Conservation (phyloP, 306 rosid genomes). For the Acmispon strigosus region DNA sequence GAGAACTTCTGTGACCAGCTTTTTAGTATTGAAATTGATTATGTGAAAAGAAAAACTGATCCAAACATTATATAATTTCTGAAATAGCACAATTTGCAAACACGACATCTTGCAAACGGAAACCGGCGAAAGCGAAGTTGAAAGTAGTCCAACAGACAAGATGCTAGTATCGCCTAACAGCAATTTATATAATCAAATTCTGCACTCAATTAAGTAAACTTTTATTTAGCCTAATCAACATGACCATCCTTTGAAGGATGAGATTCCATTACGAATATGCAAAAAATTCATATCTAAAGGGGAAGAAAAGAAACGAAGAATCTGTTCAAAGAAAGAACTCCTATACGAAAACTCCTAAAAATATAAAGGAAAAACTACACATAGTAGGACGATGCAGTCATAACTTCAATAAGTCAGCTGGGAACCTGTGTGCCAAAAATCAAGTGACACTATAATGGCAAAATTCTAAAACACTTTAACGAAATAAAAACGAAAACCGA, state of each 20-base stretch:
- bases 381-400: not conserved
- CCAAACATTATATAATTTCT: too few relatives aligned
- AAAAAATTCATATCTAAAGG: not conserved
- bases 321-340: not conserved
- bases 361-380: not conserved
- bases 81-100: too few relatives aligned
- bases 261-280: conserved; percentile 8
- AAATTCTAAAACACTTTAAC: not conserved
- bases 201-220: not conserved
- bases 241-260: not conserved
- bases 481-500: not conserved
- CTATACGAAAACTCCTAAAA: not conserved
- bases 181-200: not conserved
- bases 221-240: not conserved
- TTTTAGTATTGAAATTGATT: too few relatives aligned
- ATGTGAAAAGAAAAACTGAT: too few relatives aligned
- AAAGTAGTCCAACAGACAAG: not conserved
- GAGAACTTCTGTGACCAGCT: too few relatives aligned
- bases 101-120: too few relatives aligned
- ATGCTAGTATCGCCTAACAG: not conserved
- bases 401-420: conserved; percentile 4
- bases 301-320: not conserved
- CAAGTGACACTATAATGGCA: not conserved
- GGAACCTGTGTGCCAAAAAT: conserved; percentile 12
- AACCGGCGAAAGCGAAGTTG: not conserved